Conservation (phyloP, 108 stramenopile genomes). For the Cyclotella kingstonii region DNA sequence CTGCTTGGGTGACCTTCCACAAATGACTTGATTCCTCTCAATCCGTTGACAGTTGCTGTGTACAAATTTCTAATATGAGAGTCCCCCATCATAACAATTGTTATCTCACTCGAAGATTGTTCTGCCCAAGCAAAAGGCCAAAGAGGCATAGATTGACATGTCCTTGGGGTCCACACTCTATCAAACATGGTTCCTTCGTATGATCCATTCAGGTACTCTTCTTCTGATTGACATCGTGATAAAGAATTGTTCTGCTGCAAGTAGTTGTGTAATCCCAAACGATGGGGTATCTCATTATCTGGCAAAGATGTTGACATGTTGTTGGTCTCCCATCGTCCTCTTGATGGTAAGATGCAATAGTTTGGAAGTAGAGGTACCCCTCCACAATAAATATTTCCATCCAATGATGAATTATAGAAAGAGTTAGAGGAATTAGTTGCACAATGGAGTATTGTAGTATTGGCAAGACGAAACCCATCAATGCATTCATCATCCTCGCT, state of each 20-base stretch:
- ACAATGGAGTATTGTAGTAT: slow-evolving; percentile 16
- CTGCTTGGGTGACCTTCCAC: slow-evolving; percentile 22
- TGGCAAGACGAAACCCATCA: slow-evolving; percentile 10
- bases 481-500: slow-evolving; percentile 1
- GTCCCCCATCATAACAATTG: slow-evolving; percentile 37
- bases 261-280: slow-evolving; percentile 11
- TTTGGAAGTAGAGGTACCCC: slow-evolving; percentile 17
- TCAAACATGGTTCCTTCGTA: neutral
- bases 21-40: slow-evolving; percentile 21
- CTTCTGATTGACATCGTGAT: slow-evolving; percentile 13
- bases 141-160: slow-evolving; percentile 25
- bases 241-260: neutral
- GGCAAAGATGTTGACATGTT: too few species aligned
- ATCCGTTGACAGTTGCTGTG: slow-evolving; percentile 34
- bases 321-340: slow-evolving; percentile 16
- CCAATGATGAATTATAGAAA: neutral
- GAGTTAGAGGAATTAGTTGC: neutral
- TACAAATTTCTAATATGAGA: slow-evolving; percentile 36
- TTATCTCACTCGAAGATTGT: slow-evolving; percentile 20
- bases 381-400: slow-evolving; percentile 10
- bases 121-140: slow-evolving; percentile 29
- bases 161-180: slow-evolving; percentile 12
- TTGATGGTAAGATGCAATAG: slow-evolving; percentile 13
- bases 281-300: slow-evolving; percentile 8
- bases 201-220: slow-evolving; percentile 5